Percentiles rank a stretch among this genome's conserved stretches.
Conservation (phyloP, 352 stramenopile genomes). For the Aphanomyces euteiches region DNA sequence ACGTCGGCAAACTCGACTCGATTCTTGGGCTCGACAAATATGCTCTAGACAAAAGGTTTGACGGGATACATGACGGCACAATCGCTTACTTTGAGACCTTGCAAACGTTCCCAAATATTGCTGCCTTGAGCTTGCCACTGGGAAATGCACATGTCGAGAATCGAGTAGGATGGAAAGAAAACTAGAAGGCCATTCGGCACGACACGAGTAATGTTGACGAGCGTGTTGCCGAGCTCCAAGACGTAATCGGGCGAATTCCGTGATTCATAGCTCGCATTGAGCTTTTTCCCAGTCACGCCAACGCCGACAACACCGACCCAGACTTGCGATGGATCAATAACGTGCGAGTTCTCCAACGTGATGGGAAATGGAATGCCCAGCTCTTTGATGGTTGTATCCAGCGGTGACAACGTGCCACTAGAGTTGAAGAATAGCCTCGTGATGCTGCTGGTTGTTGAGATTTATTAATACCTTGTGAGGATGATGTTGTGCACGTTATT, state of each 20-base stretch:
- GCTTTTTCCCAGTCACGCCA: constrained; percentile 88
- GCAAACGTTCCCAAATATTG: constrained; percentile 72
- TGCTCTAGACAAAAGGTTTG: constrained; percentile 17
- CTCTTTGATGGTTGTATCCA: constrained; percentile 95
- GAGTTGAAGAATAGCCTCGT: background rate
- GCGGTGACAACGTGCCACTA: constrained; percentile 96
- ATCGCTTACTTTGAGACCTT: constrained; percentile 50
- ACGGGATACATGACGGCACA: background rate
- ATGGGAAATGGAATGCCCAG: constrained; percentile 95
- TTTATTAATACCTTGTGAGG: constrained; percentile 64
- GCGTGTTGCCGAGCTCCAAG: constrained; percentile 94
- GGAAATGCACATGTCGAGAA: constrained; percentile 86
- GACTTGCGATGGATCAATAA: constrained; percentile 89
- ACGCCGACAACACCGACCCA: constrained; percentile 89
- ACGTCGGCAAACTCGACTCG: constrained; percentile 72
- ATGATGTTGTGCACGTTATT: constrained; percentile 90
- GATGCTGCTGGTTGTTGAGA: background rate
- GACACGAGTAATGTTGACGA: constrained; percentile 92
- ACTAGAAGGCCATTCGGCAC: constrained; percentile 96
- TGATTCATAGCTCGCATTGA: constrained; percentile 95
- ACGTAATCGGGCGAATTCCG: constrained; percentile 92
- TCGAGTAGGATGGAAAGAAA: constrained; percentile 99
- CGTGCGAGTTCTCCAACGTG: constrained; percentile 96
- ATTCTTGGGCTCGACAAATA: constrained; percentile 71
- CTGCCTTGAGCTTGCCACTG: constrained; percentile 58